Base-by-base conservation (phyloP, 352 stramenopile species). In the Phytophthora tubulina region DNA sequence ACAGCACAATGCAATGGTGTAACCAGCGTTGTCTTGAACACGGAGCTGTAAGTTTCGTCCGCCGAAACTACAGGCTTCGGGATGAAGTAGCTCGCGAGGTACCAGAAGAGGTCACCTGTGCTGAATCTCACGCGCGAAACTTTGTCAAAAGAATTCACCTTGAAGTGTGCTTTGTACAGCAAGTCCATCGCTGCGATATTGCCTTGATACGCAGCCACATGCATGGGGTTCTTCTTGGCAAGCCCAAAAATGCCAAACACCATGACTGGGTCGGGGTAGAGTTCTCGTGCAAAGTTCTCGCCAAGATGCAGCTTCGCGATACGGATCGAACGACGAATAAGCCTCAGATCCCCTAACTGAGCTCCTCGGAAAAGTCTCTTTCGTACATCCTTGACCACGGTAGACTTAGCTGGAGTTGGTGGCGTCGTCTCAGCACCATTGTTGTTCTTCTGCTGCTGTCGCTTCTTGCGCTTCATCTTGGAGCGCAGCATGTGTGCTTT, bases 181-280 rank as follows among this genome's bases (percentile, higher is more conserved):
- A 93, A 49, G 33, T 92, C 77, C 74, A 96, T 82, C 14, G 89
- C 87, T 4, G 76, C 73, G n/a, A 94, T 88, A 54, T 91, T 93
- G 46, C 87, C 87, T 55, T 91, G 84, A 57, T 92, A 93, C 14
- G 89, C 89, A 1, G 89, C 89, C 5, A 96, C 85, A 33, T 96
- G 89, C 83, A 96, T 87, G 30, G 89, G 89, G 52, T 96, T 94
- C 67, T 96, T 96, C 65, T 82, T 89, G 17, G 87, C 88, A 31
- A 85, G 81, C n/a, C 82, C 78, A 63, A 92, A 92, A n/a, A 91
- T 84, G 49, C 84, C 75, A 17, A 92, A 79, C 49, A 85, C 72
- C 59, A 96, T 84, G 35, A 79, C 75, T 10, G 87, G 81, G 41
- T 94, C 87, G 2, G 80, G 77, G 54, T 93, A 96, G 62, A 94